phyloP scores from a whole-genome alignment of 2,329 filamentous ascomycete species.

The Aspergillus candidus region DNA sequence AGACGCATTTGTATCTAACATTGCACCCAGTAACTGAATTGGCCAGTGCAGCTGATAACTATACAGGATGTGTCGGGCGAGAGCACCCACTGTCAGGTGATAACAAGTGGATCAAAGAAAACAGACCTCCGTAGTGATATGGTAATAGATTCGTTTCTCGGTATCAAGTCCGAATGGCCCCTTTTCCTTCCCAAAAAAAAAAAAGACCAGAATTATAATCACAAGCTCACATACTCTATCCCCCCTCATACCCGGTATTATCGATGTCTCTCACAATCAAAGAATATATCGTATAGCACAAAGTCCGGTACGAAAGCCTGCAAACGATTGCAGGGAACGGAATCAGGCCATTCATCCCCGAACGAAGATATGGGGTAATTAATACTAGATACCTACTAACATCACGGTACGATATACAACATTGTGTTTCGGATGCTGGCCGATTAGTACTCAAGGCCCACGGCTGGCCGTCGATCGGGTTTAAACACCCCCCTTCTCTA shows the following conservation, averaged over 20 bases:
- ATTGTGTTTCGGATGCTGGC: constrained; percentile 13
- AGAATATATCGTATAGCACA: no score
- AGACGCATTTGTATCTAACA: no score
- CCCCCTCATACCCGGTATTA: no score
- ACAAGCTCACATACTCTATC: background rate
- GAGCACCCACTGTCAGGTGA: no score
- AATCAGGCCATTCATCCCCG: constrained; percentile 5
- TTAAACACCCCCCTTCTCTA: constrained; percentile 4
- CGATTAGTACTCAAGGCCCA: constrained; percentile 6
- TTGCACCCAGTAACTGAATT: no score
- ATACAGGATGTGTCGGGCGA: no score
- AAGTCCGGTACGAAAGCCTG: background rate
- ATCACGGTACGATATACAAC: background rate
- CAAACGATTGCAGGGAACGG: background rate
- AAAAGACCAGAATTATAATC: background rate
- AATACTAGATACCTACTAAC: background rate
- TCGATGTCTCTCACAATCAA: no score
- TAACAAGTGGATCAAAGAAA: background rate
- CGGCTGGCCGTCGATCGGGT: constrained; percentile 10
- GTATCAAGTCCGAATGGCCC: no score
- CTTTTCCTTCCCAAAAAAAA: no score
- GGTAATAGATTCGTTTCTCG: no score
- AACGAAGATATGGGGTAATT: constrained; percentile 7
- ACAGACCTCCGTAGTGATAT: background rate
- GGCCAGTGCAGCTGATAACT: no score